Conservation (phyloP, 208 protist species). For the Wallacemonas sp. region DNA sequence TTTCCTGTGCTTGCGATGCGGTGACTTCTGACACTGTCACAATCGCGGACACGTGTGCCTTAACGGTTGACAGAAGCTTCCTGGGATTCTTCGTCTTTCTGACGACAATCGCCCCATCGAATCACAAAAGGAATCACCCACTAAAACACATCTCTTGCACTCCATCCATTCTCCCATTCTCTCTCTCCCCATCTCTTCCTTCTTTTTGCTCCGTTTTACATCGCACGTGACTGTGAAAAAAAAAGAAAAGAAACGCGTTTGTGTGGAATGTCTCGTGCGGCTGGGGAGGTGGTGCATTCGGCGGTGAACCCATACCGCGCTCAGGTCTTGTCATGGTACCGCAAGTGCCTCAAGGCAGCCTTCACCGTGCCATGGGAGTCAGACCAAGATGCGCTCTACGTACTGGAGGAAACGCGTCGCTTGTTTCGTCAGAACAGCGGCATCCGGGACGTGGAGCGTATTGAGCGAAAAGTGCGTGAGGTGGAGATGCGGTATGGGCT, state of each 20-base stretch:
- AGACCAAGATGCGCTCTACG: conserved; percentile 86
- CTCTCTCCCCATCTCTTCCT: conserved; percentile 1
- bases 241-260: too few relatives aligned
- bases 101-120: too few relatives aligned
- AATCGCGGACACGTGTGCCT: too few relatives aligned
- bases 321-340: conserved; percentile 83
- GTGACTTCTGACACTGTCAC: too few relatives aligned
- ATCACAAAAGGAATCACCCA: too few relatives aligned
- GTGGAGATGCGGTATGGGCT: conserved; percentile 90
- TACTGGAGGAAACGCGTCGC: conserved; percentile 76
- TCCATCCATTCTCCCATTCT: background rate
- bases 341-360: conserved; percentile 75
- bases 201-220: conserved; percentile 6
- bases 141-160: background rate
- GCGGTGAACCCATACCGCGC: conserved; percentile 58
- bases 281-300: conserved; percentile 18
- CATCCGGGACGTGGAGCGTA: conserved; percentile 56
- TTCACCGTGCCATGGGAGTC: conserved; percentile 81
- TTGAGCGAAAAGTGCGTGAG: conserved; percentile 84
- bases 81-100: too few relatives aligned
- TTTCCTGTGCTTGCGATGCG: too few relatives aligned
- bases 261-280: background rate
- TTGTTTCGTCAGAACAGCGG: conserved; percentile 72
- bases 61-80: too few relatives aligned
- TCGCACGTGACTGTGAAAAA: background rate